Percentiles rank a stretch among this genome's conserved stretches.
phyloP scores from a whole-genome alignment of 192 early-diverging fungal genomes.

The Gaertneriomyces semiglobifer region DNA sequence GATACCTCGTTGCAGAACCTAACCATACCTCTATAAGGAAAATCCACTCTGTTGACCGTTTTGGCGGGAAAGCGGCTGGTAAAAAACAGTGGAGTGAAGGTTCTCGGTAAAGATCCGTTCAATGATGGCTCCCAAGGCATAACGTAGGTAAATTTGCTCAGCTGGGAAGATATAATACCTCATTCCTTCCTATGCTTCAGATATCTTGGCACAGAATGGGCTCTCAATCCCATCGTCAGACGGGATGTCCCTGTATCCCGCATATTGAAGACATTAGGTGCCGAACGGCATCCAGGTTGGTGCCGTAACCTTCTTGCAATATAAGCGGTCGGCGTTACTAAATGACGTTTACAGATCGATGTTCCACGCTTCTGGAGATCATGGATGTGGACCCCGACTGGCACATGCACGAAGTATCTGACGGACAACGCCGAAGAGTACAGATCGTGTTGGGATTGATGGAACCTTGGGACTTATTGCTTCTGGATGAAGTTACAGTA shows the following conservation, averaged over 20 bases:
- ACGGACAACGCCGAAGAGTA: constrained; percentile 65
- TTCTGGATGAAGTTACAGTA: constrained; percentile 78
- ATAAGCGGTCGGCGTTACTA: neutral
- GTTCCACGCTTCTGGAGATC: constrained; percentile 58
- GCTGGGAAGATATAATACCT: neutral
- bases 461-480: constrained; percentile 61
- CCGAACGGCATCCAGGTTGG: constrained; percentile 58
- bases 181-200: constrained; percentile 40
- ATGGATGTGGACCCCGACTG: constrained; percentile 64
- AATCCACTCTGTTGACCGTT: constrained; percentile 66
- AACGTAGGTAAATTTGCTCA: neutral
- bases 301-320: constrained; percentile 21
- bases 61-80: constrained; percentile 70
- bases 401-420: constrained; percentile 68
- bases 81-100: constrained; percentile 45
- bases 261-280: constrained; percentile 63
- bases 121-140: constrained; percentile 53
- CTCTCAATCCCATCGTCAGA: constrained; percentile 66
- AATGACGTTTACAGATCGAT: neutral
- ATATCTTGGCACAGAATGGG: constrained; percentile 81
- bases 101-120: constrained; percentile 66
- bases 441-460: constrained; percentile 74
- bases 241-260: constrained; percentile 64
- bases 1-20: no score
- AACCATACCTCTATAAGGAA: constrained; percentile 34